phyloP scores from a whole-genome alignment of 345 rosid species.

The Theobroma cacao region DNA sequence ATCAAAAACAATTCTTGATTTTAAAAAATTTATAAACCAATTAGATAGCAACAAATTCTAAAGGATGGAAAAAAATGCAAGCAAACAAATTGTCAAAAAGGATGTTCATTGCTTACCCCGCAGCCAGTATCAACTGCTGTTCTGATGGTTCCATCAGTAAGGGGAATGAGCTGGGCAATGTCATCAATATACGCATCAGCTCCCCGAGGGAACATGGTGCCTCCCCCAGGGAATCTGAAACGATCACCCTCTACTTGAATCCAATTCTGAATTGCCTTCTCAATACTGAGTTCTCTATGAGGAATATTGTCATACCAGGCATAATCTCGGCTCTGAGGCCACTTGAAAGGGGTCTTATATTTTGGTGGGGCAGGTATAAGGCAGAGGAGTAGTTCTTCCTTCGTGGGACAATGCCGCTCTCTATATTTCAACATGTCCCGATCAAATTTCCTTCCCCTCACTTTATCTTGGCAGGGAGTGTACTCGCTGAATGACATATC shows the following conservation, averaged over 20 bases:
- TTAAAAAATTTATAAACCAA: not conserved
- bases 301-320: slow-evolving; percentile 98
- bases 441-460: slow-evolving; percentile 71
- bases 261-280: slow-evolving; percentile 98
- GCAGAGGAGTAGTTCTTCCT: slow-evolving; percentile 69
- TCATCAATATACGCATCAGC: slow-evolving; percentile 96
- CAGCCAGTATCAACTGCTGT: slow-evolving; percentile 96
- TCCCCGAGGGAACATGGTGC: slow-evolving; percentile 92
- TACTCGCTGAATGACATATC: slow-evolving; percentile 71
- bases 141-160: slow-evolving; percentile 68
- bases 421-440: slow-evolving; percentile 80
- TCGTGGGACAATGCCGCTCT: slow-evolving; percentile 86
- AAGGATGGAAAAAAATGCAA: not conserved
- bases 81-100: not conserved
- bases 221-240: slow-evolving; percentile 96
- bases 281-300: slow-evolving; percentile 88
- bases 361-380: slow-evolving; percentile 93
- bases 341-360: slow-evolving; percentile 90
- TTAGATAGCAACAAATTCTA: not conserved
- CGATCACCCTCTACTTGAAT: slow-evolving; percentile 89
- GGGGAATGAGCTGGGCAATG: slow-evolving; percentile 72
- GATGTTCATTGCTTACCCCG: slow-evolving; percentile 57
- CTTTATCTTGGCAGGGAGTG: slow-evolving; percentile 83
- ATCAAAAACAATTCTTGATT: not conserved
- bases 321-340: slow-evolving; percentile 96